Evolutionary conservation across 495 filamentous ascomycete species (phyloP).

Genomic region (Penicillium fimorum): DNA sequence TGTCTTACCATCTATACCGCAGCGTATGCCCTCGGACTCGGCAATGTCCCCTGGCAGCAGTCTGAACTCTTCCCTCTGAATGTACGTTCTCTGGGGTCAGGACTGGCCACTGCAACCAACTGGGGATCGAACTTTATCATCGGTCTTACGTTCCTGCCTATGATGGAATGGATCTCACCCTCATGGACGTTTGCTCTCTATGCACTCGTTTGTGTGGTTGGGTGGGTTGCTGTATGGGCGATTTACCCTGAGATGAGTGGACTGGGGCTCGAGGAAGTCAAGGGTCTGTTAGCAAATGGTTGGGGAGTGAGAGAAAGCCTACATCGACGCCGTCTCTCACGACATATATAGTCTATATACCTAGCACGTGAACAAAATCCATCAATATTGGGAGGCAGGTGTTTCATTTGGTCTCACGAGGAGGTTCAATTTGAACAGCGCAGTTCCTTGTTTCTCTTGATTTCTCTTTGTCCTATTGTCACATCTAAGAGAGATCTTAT

Average conservation of each 20-base stretch:
- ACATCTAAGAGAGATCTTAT: background rate
- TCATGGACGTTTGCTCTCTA: conserved; percentile 79
- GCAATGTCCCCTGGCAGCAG: conserved; percentile 93
- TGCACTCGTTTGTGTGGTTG: conserved; percentile 62
- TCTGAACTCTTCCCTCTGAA: conserved; percentile 84
- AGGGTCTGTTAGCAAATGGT: conserved; percentile 66
- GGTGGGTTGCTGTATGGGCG: conserved; percentile 63
- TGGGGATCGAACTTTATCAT: conserved; percentile 89
- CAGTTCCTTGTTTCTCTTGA: background rate
- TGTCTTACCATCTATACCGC: conserved; percentile 81
- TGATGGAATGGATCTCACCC: conserved; percentile 77
- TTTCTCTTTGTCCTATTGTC: background rate
- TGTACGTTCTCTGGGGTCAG: conserved; percentile 78
- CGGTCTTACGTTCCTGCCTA: conserved; percentile 78
- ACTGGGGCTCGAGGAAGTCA: conserved; percentile 77
- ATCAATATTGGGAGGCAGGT: background rate
- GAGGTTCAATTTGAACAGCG: background rate
- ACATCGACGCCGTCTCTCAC: conserved; percentile 1
- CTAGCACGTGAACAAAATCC: background rate
- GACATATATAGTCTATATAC: background rate
- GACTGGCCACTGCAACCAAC: conserved; percentile 81
- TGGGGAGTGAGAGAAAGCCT: conserved; percentile 57
- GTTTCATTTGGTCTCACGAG: background rate
- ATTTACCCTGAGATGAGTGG: conserved; percentile 88
- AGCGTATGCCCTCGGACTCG: conserved; percentile 82